These are phyloP conservation scores for Geotrichum siamense DNA, from an alignment of 1,139 yeast genomes.

Conservation along the genomic window DNA sequence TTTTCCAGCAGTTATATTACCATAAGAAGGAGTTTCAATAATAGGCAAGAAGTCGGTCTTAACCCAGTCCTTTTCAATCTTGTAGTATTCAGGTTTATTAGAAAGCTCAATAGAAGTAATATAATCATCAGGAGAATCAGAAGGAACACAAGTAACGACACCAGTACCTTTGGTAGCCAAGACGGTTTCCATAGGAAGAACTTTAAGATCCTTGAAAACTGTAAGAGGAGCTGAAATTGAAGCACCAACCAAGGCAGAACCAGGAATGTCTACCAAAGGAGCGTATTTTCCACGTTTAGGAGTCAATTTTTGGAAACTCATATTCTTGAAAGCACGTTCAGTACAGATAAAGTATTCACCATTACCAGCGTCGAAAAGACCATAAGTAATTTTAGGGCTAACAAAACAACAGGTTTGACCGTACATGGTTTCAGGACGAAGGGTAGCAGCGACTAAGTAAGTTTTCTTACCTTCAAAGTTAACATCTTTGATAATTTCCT, in stretches of 20 bases:
- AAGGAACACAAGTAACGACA: slow-evolving; percentile 97
- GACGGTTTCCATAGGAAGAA: slow-evolving; percentile 96
- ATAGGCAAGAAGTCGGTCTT: slow-evolving; percentile 60
- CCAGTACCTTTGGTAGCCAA: slow-evolving; percentile 96
- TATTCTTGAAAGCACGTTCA: slow-evolving; percentile 95
- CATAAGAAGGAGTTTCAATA: slow-evolving; percentile 76
- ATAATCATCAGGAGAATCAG: slow-evolving; percentile 96
- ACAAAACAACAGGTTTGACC: slow-evolving; percentile 98
- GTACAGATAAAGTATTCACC: slow-evolving; percentile 76
- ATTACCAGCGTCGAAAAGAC: slow-evolving; percentile 83
- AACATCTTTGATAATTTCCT: slow-evolving; percentile 43
- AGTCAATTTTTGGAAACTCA: slow-evolving; percentile 90
- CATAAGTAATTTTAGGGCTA: slow-evolving; percentile 88
- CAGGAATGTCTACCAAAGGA: slow-evolving; percentile 54
- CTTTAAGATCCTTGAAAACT: slow-evolving; percentile 59
- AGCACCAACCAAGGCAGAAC: slow-evolving; percentile 76
- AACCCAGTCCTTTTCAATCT: slow-evolving; percentile 84
- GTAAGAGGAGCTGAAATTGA: slow-evolving; percentile 83
- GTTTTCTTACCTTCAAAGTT: slow-evolving; percentile 52
- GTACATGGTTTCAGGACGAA: slow-evolving; percentile 98
- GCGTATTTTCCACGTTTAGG: slow-evolving; percentile 77
- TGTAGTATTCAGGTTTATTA: slow-evolving; percentile 87
- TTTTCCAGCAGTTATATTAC: slow-evolving; percentile 80
- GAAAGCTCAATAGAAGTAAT: slow-evolving; percentile 77
- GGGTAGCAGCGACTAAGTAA: slow-evolving; percentile 89